Evolutionary conservation across 2,329 filamentous ascomycete species (phyloP), one percentile per base, ranked within the genome.

Genomic region (Stylonectria norvegica): DNA sequence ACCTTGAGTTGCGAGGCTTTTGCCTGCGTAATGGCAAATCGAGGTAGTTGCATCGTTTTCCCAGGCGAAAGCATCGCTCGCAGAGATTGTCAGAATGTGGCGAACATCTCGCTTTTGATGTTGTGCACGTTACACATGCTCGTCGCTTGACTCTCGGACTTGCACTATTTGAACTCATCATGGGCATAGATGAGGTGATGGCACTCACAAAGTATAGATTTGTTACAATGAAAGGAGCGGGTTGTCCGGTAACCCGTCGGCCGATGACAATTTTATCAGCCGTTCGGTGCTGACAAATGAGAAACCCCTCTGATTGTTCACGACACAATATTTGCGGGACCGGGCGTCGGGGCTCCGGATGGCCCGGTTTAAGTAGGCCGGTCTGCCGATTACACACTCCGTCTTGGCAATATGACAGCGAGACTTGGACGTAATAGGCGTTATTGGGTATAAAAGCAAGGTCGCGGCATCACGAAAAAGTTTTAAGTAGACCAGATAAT

Each of bases 101-200:
- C 33, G 25, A 17, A 34, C 42, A 44, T 23, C 41, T 44, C 14
- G 28, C 31, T 16, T 44, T 44, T 5, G 42, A 37, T 20, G 23
- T 31, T 16, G 42, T 44, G 29, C 42, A 44, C n/a, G 42, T 37
- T 25, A 44, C 42, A 15, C 42, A 44, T 11, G 42, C 42, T 14
- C 42, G 29, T 20, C 42, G 40, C 33, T 44, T 44, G 11, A 34
- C 14, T 4, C 20, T 15, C 20, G 14, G 20, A 19, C 22, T 31
- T 9, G 9, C 17, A 10, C 33, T 19, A 5, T 9, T 18, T 4
- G n/a, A 12, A 19, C 36, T 37, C 38, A 36, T 19, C 9, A 19
- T 27, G 16, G 10, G 14, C 14, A 22, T 14, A 9, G 23, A 35
- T 5, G 4, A 14, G 7, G 12, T 25, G 7, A 12, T 12, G 12